Evolutionary conservation across 2,329 filamentous ascomycete species (phyloP), one percentile per base, ranked within the genome.

Genomic region (Claviceps sorghi): DNA sequence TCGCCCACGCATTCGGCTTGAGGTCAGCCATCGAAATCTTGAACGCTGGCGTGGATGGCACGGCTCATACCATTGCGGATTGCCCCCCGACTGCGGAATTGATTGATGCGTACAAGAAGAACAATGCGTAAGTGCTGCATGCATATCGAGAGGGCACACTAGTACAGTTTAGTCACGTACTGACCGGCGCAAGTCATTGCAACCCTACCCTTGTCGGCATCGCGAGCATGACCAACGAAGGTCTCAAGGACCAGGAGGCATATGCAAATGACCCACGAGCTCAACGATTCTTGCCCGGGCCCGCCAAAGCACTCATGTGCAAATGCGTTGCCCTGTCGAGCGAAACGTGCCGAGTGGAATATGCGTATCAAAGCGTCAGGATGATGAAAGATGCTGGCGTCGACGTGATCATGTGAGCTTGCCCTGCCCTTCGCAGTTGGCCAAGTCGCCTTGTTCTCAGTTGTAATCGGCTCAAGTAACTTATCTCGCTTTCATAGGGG

Each of bases 1-100:
- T 65, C 2, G 64, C 59, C 1, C 65, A 67, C 47, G 58, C 60
- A 9, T 49, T 61, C 15, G 56, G 56, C 17, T 55, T 55, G n/a
- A 50, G 58, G 34, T 63, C 58, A 44, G 62, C 64, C 2, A 50
- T 64, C 30, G 61, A 62, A 9, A 55, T 65, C 2, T 52, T 67
- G 9, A 53, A 53, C 11, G 53, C 57, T 1, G 65, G 65, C 1
- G 56, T 60, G 1, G 58, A 67, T 50, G 65, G 64, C 1, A 51
- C 64, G 19, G 58, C 63, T 6, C 65, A 67, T 51, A 64, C 59
- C 4, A 64, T 66, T 51, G 57, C 59, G 19, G 64, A 67, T 42
- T 50, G 59, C 42, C 58, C 60, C 4, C 58, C 58, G 5, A 62
- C 51, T 2, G 47, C 58, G 19, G 58, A 58, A 5, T 42, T 62